Evolutionary conservation across 202 grass and related monocot genomes (phyloP).

Genomic region (Panicum hallii): DNA sequence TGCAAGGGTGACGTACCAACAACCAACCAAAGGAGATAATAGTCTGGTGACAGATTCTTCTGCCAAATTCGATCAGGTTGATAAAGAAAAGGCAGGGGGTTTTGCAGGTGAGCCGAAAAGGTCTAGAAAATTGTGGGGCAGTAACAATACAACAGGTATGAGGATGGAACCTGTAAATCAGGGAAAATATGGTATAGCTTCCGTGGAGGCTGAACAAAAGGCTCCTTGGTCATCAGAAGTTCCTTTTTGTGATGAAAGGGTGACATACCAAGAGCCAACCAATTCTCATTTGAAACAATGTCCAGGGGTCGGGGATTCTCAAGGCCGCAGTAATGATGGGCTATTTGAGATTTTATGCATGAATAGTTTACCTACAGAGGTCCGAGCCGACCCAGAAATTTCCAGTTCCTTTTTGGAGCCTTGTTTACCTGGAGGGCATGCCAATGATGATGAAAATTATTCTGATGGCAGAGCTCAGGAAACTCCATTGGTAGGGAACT

Average conservation of each 20-base stretch:
- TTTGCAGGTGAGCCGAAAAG: conserved; percentile 38
- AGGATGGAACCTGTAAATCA: conserved; percentile 43
- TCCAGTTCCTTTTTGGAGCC: conserved; percentile 26
- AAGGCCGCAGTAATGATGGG: conserved; percentile 25
- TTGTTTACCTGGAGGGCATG: conserved; percentile 42
- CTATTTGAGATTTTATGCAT: conserved; percentile 37
- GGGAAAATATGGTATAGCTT: conserved; percentile 41
- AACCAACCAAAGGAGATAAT: conserved; percentile 25
- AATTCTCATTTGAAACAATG: conserved; percentile 35
- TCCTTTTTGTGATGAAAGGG: conserved; percentile 37
- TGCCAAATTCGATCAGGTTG: background rate
- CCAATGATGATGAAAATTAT: conserved; percentile 38
- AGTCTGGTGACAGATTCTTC: background rate
- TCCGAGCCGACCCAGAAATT: conserved; percentile 40
- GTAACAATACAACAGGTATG: conserved; percentile 29
- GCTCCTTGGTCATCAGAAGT: conserved; percentile 37
- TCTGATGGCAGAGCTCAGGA: conserved; percentile 39
- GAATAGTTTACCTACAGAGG: conserved; percentile 30
- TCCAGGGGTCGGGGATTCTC: conserved; percentile 30
- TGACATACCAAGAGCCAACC: conserved; percentile 27
- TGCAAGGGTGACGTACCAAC: conserved; percentile 36
- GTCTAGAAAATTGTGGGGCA: conserved; percentile 43
- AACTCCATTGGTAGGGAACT: conserved; percentile 35
- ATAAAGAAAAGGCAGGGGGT: conserved; percentile 45
- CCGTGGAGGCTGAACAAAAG: conserved; percentile 24